Evolutionary conservation across 2,329 filamentous ascomycete species (phyloP), one percentile per base, ranked within the genome.

Genomic region (Colletotrichum tabaci): DNA sequence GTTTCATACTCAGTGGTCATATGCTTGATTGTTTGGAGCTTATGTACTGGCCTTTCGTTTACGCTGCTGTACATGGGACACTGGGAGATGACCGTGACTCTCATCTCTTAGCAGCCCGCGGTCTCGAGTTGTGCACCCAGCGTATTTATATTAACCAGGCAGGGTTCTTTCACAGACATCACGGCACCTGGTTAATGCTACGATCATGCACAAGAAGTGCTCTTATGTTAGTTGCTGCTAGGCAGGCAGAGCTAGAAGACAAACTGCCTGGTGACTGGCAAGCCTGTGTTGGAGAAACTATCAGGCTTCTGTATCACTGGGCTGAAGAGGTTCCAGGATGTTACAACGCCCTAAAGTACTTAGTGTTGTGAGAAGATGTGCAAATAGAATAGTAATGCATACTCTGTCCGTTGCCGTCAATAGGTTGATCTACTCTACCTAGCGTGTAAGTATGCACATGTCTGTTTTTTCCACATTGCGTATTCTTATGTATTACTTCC

Each of bases 141-240:
- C 63, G 75, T 1, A 66, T 76, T 16, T 46, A 64, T 2, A 53
- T 73, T 2, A 71, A 65, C 63, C 63, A 73, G 42, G 71, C 73
- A n/a, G 75, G 74, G 0, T 74, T 75, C 44, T 75, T 58, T 23
- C 71, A 75, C 42, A 74, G 74, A 7, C 75, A 76, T 53, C 75
- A 76, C 16, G 75, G 75, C 0, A 74, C 72, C 2, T 76, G 75
- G 75, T 42, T 76, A n/a, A 76, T 75, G 74, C 67, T 76, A 10
- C 68, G 74, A 30, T 74, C 68, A 13, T 74, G 71, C n/a, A 73
- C 74, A 1, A 69, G 74, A n/a, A 76, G 74, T 53, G 60, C 71
- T 16, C 65, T 76, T 12, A 44, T 66, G 2, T 47, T 66, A 3
- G 21, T 58, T 18, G 63, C 63, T 18, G 53, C 53, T 3, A 52